Conservation (phyloP, 345 rosid species). For the Sonneratia alba region DNA sequence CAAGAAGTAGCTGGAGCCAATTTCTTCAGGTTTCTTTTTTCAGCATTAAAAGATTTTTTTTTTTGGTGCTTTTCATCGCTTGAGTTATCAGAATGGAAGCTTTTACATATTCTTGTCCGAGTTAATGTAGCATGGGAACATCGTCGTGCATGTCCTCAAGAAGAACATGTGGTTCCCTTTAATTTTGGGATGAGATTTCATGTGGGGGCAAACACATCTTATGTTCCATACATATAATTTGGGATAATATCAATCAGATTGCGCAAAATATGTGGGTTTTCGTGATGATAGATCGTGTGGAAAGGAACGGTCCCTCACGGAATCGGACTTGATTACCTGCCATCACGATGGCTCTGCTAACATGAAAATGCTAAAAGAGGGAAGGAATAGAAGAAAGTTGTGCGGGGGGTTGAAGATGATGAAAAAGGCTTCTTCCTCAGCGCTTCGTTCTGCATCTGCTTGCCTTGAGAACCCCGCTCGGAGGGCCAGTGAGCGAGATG, state of each 20-base stretch:
- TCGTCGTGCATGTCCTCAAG: neutral
- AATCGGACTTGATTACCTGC: neutral
- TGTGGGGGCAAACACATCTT: no score
- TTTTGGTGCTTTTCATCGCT: neutral
- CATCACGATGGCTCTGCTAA: neutral
- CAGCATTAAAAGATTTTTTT: neutral
- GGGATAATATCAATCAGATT: neutral
- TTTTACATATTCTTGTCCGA: neutral
- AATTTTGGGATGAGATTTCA: no score
- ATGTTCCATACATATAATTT: no score
- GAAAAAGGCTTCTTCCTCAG: slow-evolving; percentile 16
- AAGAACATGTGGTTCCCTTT: no score
- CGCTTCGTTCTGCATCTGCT: slow-evolving; percentile 60
- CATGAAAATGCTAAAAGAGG: neutral
- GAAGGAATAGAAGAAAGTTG: neutral
- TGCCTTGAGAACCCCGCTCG: slow-evolving; percentile 50
- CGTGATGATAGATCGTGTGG: no score
- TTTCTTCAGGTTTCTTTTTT: neutral
- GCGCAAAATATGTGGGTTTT: neutral
- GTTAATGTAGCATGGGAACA: neutral
- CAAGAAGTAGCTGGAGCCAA: neutral
- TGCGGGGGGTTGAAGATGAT: neutral
- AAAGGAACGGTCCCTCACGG: neutral
- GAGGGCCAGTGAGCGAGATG: slow-evolving; percentile 53
- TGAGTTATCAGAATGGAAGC: slow-evolving; percentile 1